Base-by-base conservation (phyloP, 2,329 filamentous ascomycete species). In the Curvularia lunata region DNA sequence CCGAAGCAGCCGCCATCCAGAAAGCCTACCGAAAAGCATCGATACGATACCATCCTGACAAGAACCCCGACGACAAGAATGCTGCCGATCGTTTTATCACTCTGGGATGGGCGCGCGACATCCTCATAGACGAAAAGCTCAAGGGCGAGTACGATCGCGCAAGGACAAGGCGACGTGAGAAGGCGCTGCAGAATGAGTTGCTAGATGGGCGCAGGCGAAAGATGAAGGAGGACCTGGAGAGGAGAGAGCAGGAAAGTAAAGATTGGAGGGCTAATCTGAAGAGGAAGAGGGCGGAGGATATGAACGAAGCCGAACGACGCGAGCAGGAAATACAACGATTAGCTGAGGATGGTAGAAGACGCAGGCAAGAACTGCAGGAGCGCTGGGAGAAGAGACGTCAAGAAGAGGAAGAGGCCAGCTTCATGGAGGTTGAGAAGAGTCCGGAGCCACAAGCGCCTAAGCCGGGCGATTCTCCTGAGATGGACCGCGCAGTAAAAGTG, bases 1-100 rank as follows among this genome's bases (percentile, higher is more conserved):
- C 88, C 0, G 79, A 83, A 19, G 88, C 89, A 54, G 80, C 86
- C n/a, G 89, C 92, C 61, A 89, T 96, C 69, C 88, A 91, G 63
- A 88, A 90, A 65, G 92, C 91, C 43, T 97, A 94, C 82, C 87
- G 92, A 58, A 91, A 91, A 69, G 88, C 89, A 28, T 92, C 92
- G 3, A 82, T 97, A n/a, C 92, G 91, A 71, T 92, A 93, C 81
- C 94, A 98, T 76, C 94, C 94, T 1, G 94, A 98, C 83, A 97
- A 97, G 79, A 88, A 93, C 54, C 86, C 85, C 51, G 74, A 75
- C 65, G 74, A 80, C 58, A 77, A 79, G 5, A 79, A 79, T 68
- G 91, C 95, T 65, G 84, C 91, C 45, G 88, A 88, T 54, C 91
- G 90, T 70, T 98, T 96, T 81, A 91, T 97, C 76, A 83, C 90